Base-by-base conservation (phyloP, 2,329 filamentous ascomycete genomes). In the Pseudocercospora vitis region DNA sequence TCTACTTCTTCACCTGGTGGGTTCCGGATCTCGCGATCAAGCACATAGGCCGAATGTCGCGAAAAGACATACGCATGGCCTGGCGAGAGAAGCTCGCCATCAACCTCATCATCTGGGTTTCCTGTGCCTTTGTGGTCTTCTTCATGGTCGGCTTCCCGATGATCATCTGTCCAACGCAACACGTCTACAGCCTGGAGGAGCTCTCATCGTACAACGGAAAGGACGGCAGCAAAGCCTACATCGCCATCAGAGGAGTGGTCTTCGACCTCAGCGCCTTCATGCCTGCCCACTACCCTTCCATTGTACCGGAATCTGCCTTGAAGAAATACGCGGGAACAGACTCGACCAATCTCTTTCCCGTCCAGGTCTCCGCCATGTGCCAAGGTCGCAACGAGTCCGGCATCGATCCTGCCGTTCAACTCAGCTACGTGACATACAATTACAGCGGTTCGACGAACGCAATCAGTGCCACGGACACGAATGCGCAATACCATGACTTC, bases 41-140 rank as follows among this genome's bases (percentile, higher is more conserved):
- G 50, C 78, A 79, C 64, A 57, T 95, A 33, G 92, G 92, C 18
- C 81, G 88, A 48, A 96, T 96, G 87, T 82, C 87, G 55, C 88
- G 94, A 57, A 95, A 95, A 69, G 94, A 99, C 70, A 84, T 99
- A 7, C 88, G 91, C 19, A 80, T 88, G 70, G 94, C 94, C 0
- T 99, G 94, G 94, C 82, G 94, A 68, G 94, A 99, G 72, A 99
- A 99, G 78, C 71, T 99, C 55, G 92, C 94, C 50, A 99, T 99
- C 80, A 99, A 99, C 77, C 79, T 99, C 71, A 81, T 97, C 68
- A 99, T 99, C 69, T 99, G 95, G 94, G 76, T 92, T 53, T 83
- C 81, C 69, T 97, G 92, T 74, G 76, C 75, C 12, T 73, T 88
- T 45, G 84, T 89, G 23, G 81, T 87, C 52, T 99, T 99, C 77